A percentile compares a stretch with the other conserved stretches of the same genome.
phyloP scores from a whole-genome alignment of 208 protist genomes.

The Phytomonas sp. region DNA sequence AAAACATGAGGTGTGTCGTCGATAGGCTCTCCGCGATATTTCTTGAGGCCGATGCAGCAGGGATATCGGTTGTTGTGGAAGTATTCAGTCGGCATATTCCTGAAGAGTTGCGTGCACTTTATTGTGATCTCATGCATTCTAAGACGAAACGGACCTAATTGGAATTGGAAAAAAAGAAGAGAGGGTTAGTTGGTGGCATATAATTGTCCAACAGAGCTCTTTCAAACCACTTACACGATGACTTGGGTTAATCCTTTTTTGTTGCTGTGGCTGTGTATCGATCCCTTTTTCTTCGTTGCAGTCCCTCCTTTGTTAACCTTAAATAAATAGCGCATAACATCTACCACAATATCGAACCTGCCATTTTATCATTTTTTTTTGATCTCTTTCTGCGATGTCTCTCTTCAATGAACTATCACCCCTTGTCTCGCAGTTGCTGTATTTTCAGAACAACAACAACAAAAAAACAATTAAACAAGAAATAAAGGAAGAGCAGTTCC shows the following conservation, averaged over 20 bases:
- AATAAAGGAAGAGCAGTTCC: too few relatives aligned
- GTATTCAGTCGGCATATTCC: conserved; percentile 77
- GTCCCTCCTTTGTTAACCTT: background rate
- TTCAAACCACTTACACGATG: too few relatives aligned
- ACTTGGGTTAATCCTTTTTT: too few relatives aligned
- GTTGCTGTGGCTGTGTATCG: too few relatives aligned
- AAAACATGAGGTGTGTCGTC: conserved; percentile 17
- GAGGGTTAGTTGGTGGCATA: too few relatives aligned
- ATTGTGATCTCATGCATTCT: conserved; percentile 30
- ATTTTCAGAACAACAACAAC: background rate
- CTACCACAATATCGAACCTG: background rate
- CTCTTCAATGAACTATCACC: background rate
- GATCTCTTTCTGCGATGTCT: background rate
- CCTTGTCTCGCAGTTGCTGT: background rate
- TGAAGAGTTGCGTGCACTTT: conserved; percentile 46
- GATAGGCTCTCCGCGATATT: conserved; percentile 28
- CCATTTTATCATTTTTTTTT: background rate
- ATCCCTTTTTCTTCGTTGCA: background rate
- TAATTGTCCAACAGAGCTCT: too few relatives aligned
- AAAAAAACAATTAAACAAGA: too few relatives aligned
- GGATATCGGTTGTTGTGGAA: conserved; percentile 21
- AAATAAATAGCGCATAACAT: background rate
- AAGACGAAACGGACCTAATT: background rate
- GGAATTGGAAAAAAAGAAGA: too few relatives aligned
- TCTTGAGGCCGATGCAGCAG: conserved; percentile 25